Conservation (phyloP, 2,329 filamentous ascomycete genomes). For the Cladosporium phlei region DNA sequence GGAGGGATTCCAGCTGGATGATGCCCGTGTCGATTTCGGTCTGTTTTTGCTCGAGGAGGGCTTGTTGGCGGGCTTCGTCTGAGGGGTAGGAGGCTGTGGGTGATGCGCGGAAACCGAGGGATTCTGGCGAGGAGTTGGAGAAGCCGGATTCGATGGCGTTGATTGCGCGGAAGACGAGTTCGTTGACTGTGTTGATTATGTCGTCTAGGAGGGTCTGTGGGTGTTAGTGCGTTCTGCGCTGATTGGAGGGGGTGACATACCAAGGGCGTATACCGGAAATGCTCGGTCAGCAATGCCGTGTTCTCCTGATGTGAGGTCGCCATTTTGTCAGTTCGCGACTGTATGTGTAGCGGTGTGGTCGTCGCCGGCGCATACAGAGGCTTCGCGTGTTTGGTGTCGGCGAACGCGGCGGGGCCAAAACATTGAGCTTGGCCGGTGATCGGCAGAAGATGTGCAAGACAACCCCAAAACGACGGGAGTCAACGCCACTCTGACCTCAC, state of each 20-base stretch:
- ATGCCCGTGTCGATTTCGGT: conserved; percentile 73
- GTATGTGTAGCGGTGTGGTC: background rate
- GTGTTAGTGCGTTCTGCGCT: conserved; percentile 14
- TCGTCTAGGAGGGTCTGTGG: conserved; percentile 85
- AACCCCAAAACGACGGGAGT: too few species aligned
- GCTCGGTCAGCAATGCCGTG: conserved; percentile 76
- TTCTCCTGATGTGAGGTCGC: conserved; percentile 42
- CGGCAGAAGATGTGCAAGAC: too few species aligned
- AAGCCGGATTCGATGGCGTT: conserved; percentile 83
- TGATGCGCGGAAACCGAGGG: conserved; percentile 64
- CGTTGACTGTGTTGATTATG: conserved; percentile 95
- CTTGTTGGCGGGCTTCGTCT: conserved; percentile 26
- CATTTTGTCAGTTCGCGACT: conserved; percentile 35
- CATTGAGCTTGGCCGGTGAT: too few species aligned
- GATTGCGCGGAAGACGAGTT: conserved; percentile 83
- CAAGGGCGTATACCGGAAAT: conserved; percentile 89
- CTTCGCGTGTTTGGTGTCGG: too few species aligned
- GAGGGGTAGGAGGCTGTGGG: background rate
- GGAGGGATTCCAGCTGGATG: conserved; percentile 46
- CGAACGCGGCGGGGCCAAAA: too few species aligned
- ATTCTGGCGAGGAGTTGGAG: conserved; percentile 64
- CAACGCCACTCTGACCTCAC: background rate
- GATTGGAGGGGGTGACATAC: conserved; percentile 48
- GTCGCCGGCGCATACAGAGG: conserved; percentile 8
- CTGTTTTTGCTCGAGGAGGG: conserved; percentile 12